Conservation (phyloP, 768 basidiomycete genomes). For the Auriscalpium vulgare region DNA sequence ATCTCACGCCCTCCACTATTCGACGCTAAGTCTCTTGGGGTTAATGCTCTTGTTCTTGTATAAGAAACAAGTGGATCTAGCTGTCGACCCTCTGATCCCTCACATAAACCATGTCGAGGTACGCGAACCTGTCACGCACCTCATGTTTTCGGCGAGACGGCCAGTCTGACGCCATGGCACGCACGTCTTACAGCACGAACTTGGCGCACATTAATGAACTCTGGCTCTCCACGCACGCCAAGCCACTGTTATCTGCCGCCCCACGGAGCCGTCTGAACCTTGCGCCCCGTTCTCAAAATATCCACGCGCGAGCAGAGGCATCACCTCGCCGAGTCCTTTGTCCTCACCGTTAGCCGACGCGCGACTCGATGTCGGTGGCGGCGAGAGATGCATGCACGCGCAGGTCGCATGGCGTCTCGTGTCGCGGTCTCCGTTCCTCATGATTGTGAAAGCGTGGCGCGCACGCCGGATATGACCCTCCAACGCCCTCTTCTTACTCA, state of each 20-base stretch:
- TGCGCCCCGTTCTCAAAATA: too few relatives aligned
- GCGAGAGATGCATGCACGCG: too few relatives aligned
- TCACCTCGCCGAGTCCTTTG: too few relatives aligned
- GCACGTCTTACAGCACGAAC: not conserved
- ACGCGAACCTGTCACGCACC: not conserved
- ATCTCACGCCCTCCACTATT: not conserved
- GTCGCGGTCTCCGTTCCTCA: not conserved
- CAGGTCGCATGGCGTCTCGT: too few relatives aligned
- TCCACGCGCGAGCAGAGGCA: too few relatives aligned
- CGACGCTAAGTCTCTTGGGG: not conserved
- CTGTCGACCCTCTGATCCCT: not conserved
- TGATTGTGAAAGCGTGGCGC: not conserved
- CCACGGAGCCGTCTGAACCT: too few relatives aligned
- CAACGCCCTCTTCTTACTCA: not conserved
- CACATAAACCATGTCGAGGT: not conserved
- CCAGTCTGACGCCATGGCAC: not conserved
- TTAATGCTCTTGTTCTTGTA: not conserved
- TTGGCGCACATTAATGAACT: not conserved
- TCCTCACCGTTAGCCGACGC: too few relatives aligned
- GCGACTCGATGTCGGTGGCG: too few relatives aligned
- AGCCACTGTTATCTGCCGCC: too few relatives aligned
- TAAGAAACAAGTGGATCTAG: not conserved
- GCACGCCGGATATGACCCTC: conserved; percentile 8
- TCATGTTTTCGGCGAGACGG: not conserved
- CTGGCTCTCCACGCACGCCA: too few relatives aligned